These are phyloP conservation scores for Camellia oleifera DNA, from an alignment of 179 eudicot species.

Conservation along the genomic window DNA sequence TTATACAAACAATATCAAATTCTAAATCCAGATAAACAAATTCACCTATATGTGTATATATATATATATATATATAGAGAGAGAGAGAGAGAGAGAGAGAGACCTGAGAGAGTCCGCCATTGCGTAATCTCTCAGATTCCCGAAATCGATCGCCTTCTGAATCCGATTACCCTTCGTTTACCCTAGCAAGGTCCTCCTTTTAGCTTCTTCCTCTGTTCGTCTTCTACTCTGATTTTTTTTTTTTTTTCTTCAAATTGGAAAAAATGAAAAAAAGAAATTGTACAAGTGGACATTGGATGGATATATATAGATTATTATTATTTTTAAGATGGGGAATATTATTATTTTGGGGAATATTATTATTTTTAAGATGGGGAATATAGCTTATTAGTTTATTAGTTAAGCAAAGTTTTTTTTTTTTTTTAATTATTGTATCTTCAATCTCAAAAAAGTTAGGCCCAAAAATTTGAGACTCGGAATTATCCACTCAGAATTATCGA, in stretches of 20 bases:
- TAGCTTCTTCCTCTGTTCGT: background rate
- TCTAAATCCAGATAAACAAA: background rate
- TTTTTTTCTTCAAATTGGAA: background rate
- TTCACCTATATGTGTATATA: background rate
- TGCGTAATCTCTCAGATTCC: constrained; percentile 16
- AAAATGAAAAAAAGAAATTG: background rate
- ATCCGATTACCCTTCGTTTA: background rate
- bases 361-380: too few species aligned
- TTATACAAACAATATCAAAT: background rate
- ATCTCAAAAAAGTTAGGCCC: too few species aligned
- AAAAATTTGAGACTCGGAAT: too few species aligned
- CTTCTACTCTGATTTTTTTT: constrained; percentile 1
- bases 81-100: constrained; percentile 10
- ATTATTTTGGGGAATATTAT: too few species aligned
- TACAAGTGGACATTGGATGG: too few species aligned
- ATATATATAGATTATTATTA: too few species aligned
- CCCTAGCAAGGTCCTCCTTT: background rate
- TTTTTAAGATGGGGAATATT: too few species aligned
- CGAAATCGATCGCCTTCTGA: constrained; percentile 3
- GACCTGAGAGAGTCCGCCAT: constrained; percentile 23
- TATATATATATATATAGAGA: too few species aligned
- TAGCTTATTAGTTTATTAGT: too few species aligned
- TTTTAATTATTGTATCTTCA: too few species aligned
- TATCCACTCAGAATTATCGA: too few species aligned
- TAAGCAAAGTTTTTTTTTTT: too few species aligned